A percentile compares a stretch with the other conserved stretches of the same genome.
phyloP scores from a whole-genome alignment of 2,329 filamentous ascomycete genomes.

The Coniochaeta sp. region DNA sequence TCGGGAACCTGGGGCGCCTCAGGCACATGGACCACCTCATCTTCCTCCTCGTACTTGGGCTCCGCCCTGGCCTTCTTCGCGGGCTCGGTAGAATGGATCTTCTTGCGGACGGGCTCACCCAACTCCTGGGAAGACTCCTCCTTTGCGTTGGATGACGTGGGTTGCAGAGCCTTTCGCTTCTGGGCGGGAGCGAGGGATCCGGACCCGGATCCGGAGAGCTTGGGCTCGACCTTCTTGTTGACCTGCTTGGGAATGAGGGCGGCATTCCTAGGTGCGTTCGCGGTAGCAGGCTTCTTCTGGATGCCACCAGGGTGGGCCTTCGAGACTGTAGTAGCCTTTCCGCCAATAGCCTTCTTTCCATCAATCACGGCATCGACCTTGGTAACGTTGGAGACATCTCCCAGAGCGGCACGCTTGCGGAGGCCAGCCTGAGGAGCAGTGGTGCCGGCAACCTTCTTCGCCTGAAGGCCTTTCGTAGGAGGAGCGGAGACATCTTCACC shows the following conservation, averaged over 20 bases:
- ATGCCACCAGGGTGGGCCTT: constrained; percentile 81
- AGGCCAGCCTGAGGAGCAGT: constrained; percentile 40
- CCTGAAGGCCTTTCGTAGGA: constrained; percentile 55
- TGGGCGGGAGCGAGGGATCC: constrained; percentile 53
- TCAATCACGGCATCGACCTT: constrained; percentile 63
- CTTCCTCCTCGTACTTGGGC: constrained; percentile 18
- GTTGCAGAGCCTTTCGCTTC: constrained; percentile 59
- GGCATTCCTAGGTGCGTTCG: constrained; percentile 50
- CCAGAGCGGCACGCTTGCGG: constrained; percentile 77
- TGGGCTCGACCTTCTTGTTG: constrained; percentile 61
- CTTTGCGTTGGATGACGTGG: constrained; percentile 50
- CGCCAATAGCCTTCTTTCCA: constrained; percentile 63
- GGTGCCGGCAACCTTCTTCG: constrained; percentile 57
- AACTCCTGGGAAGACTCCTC: constrained; percentile 54
- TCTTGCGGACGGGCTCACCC: constrained; percentile 64
- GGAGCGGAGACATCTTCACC: constrained; percentile 54
- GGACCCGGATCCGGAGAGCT: constrained; percentile 51
- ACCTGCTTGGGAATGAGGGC: constrained; percentile 37
- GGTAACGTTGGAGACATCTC: constrained; percentile 91
- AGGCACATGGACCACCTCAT: constrained; percentile 17
- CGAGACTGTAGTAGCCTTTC: constrained; percentile 64
- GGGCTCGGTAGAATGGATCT: constrained; percentile 45
- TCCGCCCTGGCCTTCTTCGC: constrained; percentile 36
- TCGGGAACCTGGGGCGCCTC: constrained; percentile 21
- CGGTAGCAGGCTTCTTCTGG: constrained; percentile 63